These are phyloP conservation scores for Phytophthora citrophthora DNA, from an alignment of 352 stramenopile genomes.

Conservation along the genomic window DNA sequence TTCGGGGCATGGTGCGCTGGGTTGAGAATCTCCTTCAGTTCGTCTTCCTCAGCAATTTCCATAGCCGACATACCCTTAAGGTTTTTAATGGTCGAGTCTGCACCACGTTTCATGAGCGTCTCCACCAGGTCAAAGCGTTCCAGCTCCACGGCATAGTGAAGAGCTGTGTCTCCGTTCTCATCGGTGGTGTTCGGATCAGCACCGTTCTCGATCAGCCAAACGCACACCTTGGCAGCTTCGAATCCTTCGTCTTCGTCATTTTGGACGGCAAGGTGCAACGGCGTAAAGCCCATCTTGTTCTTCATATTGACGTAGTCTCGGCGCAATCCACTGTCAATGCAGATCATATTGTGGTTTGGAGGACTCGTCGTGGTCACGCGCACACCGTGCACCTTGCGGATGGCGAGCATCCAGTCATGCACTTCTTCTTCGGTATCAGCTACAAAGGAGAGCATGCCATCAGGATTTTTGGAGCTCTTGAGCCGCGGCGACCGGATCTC, in stretches of 20 bases:
- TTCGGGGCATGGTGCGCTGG: constrained; percentile 49
- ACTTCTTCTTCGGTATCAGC: constrained; percentile 84
- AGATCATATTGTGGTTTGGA: constrained; percentile 91
- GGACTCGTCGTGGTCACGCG: constrained; percentile 72
- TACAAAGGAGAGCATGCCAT: constrained; percentile 87
- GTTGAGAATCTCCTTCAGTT: constrained; percentile 80
- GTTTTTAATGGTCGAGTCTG: constrained; percentile 80
- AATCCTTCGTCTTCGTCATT: constrained; percentile 92
- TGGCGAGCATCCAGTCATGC: constrained; percentile 88
- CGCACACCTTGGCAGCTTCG: constrained; percentile 83
- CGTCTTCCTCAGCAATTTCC: constrained; percentile 80
- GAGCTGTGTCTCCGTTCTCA: constrained; percentile 81
- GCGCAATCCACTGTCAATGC: constrained; percentile 80
- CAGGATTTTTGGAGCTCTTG: constrained; percentile 84
- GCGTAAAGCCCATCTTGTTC: constrained; percentile 86
- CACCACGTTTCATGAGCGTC: constrained; percentile 87
- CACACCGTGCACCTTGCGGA: constrained; percentile 85
- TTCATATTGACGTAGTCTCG: constrained; percentile 89
- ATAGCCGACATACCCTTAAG: constrained; percentile 64
- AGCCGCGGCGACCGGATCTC: constrained; percentile 85
- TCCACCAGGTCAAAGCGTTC: constrained; percentile 84
- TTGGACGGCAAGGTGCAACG: constrained; percentile 82
- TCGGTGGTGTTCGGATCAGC: constrained; percentile 80
- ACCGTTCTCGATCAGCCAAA: constrained; percentile 91
- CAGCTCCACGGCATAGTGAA: constrained; percentile 88